Base-by-base conservation (phyloP, 176 grass and related monocot genomes). In the Otatea glauca region DNA sequence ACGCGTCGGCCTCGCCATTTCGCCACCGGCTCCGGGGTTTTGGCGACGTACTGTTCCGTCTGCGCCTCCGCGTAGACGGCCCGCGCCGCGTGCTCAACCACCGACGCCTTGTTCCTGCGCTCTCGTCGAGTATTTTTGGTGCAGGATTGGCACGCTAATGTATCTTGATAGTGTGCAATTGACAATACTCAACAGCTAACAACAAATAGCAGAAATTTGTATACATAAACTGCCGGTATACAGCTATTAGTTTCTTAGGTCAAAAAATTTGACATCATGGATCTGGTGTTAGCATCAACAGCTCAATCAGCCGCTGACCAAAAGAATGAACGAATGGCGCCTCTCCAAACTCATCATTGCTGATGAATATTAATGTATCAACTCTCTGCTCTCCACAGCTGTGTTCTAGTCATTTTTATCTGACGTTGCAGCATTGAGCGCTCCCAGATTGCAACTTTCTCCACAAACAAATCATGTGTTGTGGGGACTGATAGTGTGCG, bases 381-480 rank as follows among this genome's bases (percentile, higher is more conserved):
- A 34, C 3, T n/a, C 51, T 61, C 58, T 61, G 58, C 58, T 14
- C 23, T 63, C 23, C 12, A 45, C 8, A 77, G 13, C 35, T 24
- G 34, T 76, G 4, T 41, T 50, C 48, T 62, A 16, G 41, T 48
- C 69, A 25, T 12, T 85, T 61, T 84, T 64, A 85, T 62, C 55
- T 65, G 20, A 68, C 55, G 56, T 89, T 92, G 65, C 88, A 92
- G 43, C 90, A 92, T 27, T 92, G 81, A n/a, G 87, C n/a, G 2
- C 49, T 83, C 29, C 87, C 85, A 13, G 58, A 64, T 8, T 83
- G 83, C 25, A 92, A 55, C 51, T 92, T 89, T 10, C 88, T 83
- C 91, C 85, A 92, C 21, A 92, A 18, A 17, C 72, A 92, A 17
- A 90, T 76, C 88, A 92, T 90, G 61, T 90, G 91, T 14, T 80